These are phyloP conservation scores for Zygotorulaspora danielsina DNA, from an alignment of 805 yeast species.

Conservation along the genomic window DNA sequence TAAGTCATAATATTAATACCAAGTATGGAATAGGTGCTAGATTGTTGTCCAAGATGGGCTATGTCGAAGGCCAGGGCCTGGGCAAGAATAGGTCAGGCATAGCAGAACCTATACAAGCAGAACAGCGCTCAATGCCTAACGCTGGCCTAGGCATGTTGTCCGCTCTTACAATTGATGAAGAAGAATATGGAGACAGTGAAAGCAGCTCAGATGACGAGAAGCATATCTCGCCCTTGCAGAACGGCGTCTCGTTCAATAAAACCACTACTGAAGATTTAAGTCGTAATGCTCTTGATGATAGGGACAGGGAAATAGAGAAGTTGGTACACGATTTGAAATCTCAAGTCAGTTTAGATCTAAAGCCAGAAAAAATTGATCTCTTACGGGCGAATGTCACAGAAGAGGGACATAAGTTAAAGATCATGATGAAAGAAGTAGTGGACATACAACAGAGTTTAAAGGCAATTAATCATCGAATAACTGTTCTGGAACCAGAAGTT, in stretches of 20 bases:
- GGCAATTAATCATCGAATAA: conserved; percentile 8
- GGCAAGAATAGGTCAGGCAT: conserved; percentile 74
- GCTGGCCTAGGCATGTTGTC: conserved; percentile 67
- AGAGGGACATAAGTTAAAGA: conserved; percentile 3
- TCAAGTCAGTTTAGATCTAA: conserved; percentile 1
- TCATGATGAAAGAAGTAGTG: conserved; percentile 1
- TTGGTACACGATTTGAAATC: conserved; percentile 4
- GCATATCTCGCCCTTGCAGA: conserved; percentile 1
- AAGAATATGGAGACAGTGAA: conserved; percentile 11
- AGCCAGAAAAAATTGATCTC: conserved; percentile 1
- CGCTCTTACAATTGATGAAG: conserved; percentile 22
- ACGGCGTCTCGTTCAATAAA: conserved; percentile 13
- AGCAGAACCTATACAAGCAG: conserved; percentile 70
- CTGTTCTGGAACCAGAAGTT: conserved; percentile 6
- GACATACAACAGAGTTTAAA: conserved; percentile 1
- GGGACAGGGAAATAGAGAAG: conserved; percentile 3
- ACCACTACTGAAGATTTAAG: conserved; percentile 5
- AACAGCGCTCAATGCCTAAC: conserved; percentile 53
- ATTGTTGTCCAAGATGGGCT: conserved; percentile 81
- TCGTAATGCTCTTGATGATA: background rate
- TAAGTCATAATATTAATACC: conserved; percentile 13
- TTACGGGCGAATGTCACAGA: background rate
- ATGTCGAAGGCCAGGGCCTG: conserved; percentile 76
- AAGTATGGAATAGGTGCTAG: conserved; percentile 83
- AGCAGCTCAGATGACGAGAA: conserved; percentile 21